These are phyloP conservation scores for Cicer bijugum DNA, from an alignment of 306 rosid genomes.

Conservation along the genomic window DNA sequence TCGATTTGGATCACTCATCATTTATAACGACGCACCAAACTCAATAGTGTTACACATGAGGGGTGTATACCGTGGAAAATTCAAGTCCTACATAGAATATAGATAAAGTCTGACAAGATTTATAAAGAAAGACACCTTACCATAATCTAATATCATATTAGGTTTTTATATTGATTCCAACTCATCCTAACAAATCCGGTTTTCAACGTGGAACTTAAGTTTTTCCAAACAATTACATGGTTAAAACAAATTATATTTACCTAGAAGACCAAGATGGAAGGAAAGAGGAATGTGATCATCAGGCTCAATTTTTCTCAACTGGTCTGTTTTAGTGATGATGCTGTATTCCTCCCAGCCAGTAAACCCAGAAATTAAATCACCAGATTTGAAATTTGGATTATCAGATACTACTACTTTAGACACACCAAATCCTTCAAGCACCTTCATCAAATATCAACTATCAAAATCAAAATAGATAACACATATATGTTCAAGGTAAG, in stretches of 20 bases:
- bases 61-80: no score
- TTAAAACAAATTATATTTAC: slow-evolving; percentile 5
- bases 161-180: no score
- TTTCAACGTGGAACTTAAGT: no score
- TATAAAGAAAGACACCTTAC: no score
- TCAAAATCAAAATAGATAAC: slow-evolving; percentile 15
- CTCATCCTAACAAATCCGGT: no score
- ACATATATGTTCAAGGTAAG: not conserved
- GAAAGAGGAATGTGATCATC: slow-evolving; percentile 59
- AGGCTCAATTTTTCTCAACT: slow-evolving; percentile 49
- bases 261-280: slow-evolving; percentile 58
- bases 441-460: slow-evolving; percentile 37
- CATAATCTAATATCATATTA: no score
- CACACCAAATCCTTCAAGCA: slow-evolving; percentile 56
- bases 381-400: slow-evolving; percentile 53
- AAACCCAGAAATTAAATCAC: slow-evolving; percentile 56
- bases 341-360: slow-evolving; percentile 66
- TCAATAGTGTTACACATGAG: no score
- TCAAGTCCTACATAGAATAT: no score
- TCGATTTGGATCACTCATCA: no score
- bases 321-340: slow-evolving; percentile 39
- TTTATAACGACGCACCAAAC: no score
- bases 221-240: no score
- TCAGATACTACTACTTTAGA: slow-evolving; percentile 56
- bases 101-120: no score